A percentile compares a stretch with the other conserved stretches of the same genome.
Conservation (phyloP, 78 protist genomes). For the Pigoraptor vietnamica region DNA sequence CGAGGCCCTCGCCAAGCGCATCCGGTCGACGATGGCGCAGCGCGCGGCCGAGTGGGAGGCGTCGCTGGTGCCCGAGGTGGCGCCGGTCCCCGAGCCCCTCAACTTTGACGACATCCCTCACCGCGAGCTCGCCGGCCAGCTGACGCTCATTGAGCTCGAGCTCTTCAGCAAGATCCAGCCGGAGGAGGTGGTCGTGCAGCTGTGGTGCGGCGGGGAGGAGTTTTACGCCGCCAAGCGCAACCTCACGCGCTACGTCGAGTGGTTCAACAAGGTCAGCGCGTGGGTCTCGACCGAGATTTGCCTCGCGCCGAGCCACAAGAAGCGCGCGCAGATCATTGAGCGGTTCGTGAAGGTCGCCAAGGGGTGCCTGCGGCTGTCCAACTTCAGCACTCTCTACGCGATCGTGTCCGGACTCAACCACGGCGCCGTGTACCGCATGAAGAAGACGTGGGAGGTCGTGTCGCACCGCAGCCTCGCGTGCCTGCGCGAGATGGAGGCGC, state of each 20-base stretch:
- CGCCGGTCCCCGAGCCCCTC: background rate
- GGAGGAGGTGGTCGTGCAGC: background rate
- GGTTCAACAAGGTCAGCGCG: background rate
- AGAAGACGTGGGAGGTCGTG: background rate
- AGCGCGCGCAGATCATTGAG: background rate
- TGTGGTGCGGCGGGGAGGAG: background rate
- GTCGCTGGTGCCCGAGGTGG: background rate
- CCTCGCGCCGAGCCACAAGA: background rate
- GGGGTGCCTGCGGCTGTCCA: background rate
- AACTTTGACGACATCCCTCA: background rate
- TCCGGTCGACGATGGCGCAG: background rate
- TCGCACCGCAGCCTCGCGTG: background rate
- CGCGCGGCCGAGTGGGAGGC: background rate
- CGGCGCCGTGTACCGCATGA: background rate
- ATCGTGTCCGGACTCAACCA: background rate
- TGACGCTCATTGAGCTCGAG: background rate
- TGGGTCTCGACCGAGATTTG: constrained; percentile 6
- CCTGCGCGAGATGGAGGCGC: background rate
- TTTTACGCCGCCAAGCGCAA: background rate
- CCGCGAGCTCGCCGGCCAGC: background rate
- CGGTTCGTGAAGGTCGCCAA: background rate
- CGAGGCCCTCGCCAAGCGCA: background rate
- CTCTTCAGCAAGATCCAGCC: background rate
- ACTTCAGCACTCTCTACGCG: background rate
- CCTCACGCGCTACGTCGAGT: background rate